These are phyloP conservation scores for Fusarium brachygibbosum DNA, from an alignment of 2,329 filamentous ascomycete genomes.

Conservation along the genomic window DNA sequence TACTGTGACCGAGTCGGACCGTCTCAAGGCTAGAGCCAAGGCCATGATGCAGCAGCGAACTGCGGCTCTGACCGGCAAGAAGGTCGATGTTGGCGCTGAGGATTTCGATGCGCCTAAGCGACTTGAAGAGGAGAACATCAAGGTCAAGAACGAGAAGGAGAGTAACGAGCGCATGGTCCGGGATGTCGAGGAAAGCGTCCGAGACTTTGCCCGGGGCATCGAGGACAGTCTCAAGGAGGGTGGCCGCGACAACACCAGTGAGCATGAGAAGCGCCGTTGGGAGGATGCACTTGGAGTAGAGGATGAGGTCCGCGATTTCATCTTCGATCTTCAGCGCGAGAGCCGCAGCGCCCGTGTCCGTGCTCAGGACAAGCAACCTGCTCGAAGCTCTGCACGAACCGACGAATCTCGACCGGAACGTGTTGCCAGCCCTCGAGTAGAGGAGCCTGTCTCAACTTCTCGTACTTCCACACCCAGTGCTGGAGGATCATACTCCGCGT, in stretches of 20 bases:
- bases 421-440: slow-evolving; percentile 61
- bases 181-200: slow-evolving; percentile 96
- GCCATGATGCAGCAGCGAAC: slow-evolving; percentile 99
- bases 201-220: slow-evolving; percentile 85
- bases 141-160: slow-evolving; percentile 86
- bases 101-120: slow-evolving; percentile 85
- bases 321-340: slow-evolving; percentile 92
- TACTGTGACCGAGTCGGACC: slow-evolving; percentile 89
- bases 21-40: slow-evolving; percentile 93
- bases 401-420: slow-evolving; percentile 60
- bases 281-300: slow-evolving; percentile 96
- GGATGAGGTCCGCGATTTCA: slow-evolving; percentile 97
- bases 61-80: slow-evolving; percentile 89
- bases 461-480: slow-evolving; percentile 64
- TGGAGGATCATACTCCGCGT: slow-evolving; percentile 81
- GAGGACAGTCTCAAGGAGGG: slow-evolving; percentile 91
- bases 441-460: slow-evolving; percentile 67
- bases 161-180: slow-evolving; percentile 96
- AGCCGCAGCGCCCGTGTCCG: slow-evolving; percentile 81
- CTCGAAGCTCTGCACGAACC: slow-evolving; percentile 57
- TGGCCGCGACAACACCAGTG: slow-evolving; percentile 78
- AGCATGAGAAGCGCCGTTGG: slow-evolving; percentile 94
- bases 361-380: slow-evolving; percentile 67
- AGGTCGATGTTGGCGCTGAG: slow-evolving; percentile 76
- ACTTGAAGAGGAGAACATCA: slow-evolving; percentile 88